These are phyloP conservation scores for Dovyalis caffra DNA, from an alignment of 345 rosid genomes.

Conservation along the genomic window DNA sequence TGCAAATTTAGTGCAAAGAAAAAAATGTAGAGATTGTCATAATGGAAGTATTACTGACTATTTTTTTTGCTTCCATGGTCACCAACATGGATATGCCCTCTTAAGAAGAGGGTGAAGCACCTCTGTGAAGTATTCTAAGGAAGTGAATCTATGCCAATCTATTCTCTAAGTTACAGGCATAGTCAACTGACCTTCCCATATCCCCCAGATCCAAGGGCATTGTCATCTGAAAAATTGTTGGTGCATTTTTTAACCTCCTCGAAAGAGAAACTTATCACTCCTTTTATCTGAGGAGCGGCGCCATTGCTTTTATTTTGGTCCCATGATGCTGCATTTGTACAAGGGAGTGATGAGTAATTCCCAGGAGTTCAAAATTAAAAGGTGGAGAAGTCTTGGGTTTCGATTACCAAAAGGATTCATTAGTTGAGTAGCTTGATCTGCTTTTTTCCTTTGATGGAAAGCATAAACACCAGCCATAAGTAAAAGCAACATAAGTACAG, in stretches of 20 bases:
- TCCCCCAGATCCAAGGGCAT: conserved; percentile 3
- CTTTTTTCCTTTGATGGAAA: conserved; percentile 10
- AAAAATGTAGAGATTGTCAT: neutral
- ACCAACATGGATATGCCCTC: no score
- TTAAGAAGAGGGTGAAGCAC: no score
- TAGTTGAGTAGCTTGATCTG: neutral
- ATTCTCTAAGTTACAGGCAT: neutral
- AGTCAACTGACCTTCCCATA: conserved; percentile 9
- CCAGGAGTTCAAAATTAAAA: no score
- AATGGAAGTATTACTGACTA: no score
- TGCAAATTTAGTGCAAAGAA: neutral
- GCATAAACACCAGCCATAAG: conserved; percentile 5
- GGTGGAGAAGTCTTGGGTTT: neutral
- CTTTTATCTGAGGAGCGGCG: neutral
- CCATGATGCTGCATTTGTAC: conserved; percentile 7
- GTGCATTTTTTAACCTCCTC: conserved; percentile 11
- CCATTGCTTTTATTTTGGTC: neutral
- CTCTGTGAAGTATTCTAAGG: no score
- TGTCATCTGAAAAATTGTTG: conserved; percentile 3
- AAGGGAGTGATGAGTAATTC: no score
- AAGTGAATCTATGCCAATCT: neutral
- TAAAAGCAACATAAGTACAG: neutral
- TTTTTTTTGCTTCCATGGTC: no score
- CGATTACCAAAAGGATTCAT: conserved; percentile 4
- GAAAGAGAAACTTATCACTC: conserved; percentile 2